These are phyloP conservation scores for Cyathus striatus DNA, from an alignment of 768 basidiomycete genomes.

Conservation along the genomic window DNA sequence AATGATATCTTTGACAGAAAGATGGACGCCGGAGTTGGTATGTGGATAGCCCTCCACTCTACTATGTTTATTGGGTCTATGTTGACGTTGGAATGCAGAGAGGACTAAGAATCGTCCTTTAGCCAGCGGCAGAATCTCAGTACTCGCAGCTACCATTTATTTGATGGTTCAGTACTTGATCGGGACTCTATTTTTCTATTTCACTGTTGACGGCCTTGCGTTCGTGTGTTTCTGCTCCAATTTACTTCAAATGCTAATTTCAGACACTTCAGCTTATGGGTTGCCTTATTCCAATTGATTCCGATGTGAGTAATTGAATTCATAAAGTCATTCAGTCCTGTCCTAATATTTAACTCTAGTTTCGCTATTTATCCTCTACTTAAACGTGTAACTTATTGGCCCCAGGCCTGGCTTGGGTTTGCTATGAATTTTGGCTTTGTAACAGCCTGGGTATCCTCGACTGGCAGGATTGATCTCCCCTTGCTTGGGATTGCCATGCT, in stretches of 20 bases:
- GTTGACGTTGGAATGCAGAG: constrained; percentile 31
- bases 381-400: constrained; percentile 37
- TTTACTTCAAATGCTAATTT: not conserved
- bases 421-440: constrained; percentile 27
- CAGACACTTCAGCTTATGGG: not conserved
- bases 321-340: constrained; percentile 5
- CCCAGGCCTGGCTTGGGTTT: constrained; percentile 33
- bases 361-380: constrained; percentile 29
- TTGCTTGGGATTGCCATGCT: not conserved
- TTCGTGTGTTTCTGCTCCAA: constrained; percentile 13
- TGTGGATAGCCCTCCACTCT: constrained; percentile 9
- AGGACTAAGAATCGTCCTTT: constrained; percentile 44
- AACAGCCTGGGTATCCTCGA: constrained; percentile 22
- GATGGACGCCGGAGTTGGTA: constrained; percentile 37
- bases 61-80: not conserved
- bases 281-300: not conserved
- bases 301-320: not conserved
- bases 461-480: not conserved
- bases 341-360: constrained; percentile 13
- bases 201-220: constrained; percentile 25
- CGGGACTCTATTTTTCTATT: constrained; percentile 34
- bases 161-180: constrained; percentile 27
- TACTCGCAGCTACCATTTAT: constrained; percentile 9
- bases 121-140: constrained; percentile 42
- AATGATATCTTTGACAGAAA: constrained; percentile 41